These are phyloP conservation scores for Paramyrothecium roridum DNA, from an alignment of 2,329 filamentous ascomycete genomes.

Conservation along the genomic window DNA sequence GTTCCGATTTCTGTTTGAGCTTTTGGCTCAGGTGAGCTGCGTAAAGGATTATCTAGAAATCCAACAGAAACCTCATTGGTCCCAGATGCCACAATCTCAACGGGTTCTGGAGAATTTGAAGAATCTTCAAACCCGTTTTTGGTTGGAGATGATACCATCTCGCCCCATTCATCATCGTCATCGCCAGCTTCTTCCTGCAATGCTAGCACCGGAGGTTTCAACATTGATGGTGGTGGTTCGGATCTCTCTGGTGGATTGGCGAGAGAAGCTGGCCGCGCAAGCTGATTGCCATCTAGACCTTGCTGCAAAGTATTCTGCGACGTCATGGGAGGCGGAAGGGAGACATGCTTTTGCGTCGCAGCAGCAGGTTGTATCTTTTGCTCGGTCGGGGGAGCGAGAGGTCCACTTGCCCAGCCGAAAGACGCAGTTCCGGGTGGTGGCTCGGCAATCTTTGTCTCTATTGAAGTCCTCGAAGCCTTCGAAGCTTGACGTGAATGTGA, in stretches of 20 bases:
- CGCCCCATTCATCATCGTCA: slow-evolving; percentile 58
- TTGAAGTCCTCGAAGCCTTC: slow-evolving; percentile 14
- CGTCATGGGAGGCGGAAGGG: neutral
- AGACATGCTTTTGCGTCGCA: slow-evolving; percentile 2
- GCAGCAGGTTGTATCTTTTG: slow-evolving; percentile 7
- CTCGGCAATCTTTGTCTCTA: neutral
- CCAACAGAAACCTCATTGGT: no score
- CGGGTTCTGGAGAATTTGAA: no score
- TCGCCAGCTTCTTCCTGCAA: slow-evolving; percentile 15
- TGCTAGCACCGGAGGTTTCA: no score
- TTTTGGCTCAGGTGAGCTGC: no score
- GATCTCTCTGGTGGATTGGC: neutral
- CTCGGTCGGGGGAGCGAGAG: slow-evolving; percentile 10
- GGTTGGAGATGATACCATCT: slow-evolving; percentile 47
- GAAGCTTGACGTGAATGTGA: slow-evolving; percentile 17
- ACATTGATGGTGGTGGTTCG: no score
- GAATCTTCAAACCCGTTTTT: neutral
- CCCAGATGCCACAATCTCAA: no score
- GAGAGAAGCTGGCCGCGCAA: neutral
- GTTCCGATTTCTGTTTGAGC: no score
- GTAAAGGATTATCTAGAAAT: no score
- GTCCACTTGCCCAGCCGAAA: slow-evolving; percentile 26
- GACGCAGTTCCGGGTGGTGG: slow-evolving; percentile 21
- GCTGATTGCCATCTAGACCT: neutral
- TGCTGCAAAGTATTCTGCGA: neutral